Base-by-base conservation (phyloP, 306 rosid genomes). In the Begonia loranthoides region DNA sequence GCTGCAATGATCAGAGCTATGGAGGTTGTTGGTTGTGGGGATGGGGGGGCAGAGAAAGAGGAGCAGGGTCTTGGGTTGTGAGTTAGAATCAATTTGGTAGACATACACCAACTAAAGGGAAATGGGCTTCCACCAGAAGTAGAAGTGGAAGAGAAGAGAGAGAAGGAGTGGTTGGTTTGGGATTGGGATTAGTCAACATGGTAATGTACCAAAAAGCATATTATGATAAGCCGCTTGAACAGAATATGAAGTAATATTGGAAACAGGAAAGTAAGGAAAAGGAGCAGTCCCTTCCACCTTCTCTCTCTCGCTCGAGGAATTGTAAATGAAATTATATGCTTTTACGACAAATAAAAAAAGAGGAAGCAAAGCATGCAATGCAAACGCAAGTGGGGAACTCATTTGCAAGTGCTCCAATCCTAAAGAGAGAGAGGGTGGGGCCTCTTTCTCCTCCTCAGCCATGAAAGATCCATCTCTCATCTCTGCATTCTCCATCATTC, bases 101-200 rank as follows among this genome's bases (percentile, higher is more conserved):
- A 13, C 49, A 13, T 9, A 13, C n/a, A 45, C 49, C 49, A 13
- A 45, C 15, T 13, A 13, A 13, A 45, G 9, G 46, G 3, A 13
- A 13, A 3, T 41, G 46, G 46, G 13, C 12, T 41, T 10, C 10
- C 12, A 41, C 10, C 1, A 7, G 36, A 28, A 22, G 28, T 2
- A 22, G 28, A 22, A 22, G 28, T 2, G 4, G 28, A 22, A 8
- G 36, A 28, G 22, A 51, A 49, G 51, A 52, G 52, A 63, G 74
- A 52, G 72, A 64, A 55, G 15, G 54, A 47, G 79, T 64, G 81
- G 75, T 69, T 77, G 44, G 79, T 63, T 79, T 80, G 93, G 76
- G 44, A 77, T 65, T 82, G 82, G 93, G 76, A 66, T 70, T 85
- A 89, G 94, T 84, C 95, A 84, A 84, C 79, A 72, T 71, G 57